These are phyloP conservation scores for Mycosphaerella arachidis DNA, from an alignment of 2,329 filamentous ascomycete genomes.

Conservation along the genomic window DNA sequence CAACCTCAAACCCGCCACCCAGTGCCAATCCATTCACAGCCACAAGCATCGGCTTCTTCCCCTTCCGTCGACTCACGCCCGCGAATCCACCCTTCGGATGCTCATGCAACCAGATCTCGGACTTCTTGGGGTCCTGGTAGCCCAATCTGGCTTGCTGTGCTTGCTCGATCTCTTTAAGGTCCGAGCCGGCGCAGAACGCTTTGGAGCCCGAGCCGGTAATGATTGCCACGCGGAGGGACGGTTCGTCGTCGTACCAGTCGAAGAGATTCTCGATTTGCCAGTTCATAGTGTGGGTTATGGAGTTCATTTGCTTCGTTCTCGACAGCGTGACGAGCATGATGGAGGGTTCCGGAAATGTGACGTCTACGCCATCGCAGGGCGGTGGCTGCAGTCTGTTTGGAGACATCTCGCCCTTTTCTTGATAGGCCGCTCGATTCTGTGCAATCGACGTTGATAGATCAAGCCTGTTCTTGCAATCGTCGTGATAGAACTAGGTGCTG, in stretches of 20 bases:
- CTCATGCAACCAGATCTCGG: constrained; percentile 16
- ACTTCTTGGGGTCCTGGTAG: constrained; percentile 13
- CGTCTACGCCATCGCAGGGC: constrained; percentile 18
- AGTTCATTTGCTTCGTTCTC: constrained; percentile 46
- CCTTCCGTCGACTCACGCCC: constrained; percentile 50
- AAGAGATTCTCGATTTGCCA: constrained; percentile 48
- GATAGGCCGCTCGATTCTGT: not conserved
- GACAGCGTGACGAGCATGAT: constrained; percentile 51
- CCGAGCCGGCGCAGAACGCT: constrained; percentile 54
- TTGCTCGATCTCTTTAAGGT: constrained; percentile 45
- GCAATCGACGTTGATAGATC: not conserved
- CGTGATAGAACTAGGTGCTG: not conserved
- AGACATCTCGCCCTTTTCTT: not conserved
- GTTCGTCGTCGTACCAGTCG: constrained; percentile 48
- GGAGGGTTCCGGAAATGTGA: constrained; percentile 44
- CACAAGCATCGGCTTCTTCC: constrained; percentile 57
- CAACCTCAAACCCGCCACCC: constrained; percentile 54
- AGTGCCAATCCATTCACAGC: constrained; percentile 55
- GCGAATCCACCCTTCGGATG: constrained; percentile 44
- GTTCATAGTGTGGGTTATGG: constrained; percentile 40
- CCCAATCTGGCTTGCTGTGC: constrained; percentile 11
- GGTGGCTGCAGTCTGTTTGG: constrained; percentile 21
- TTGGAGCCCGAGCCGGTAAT: constrained; percentile 50
- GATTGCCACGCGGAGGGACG: constrained; percentile 29
- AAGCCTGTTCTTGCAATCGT: not conserved